Evolutionary conservation across 75 land plant genomes (phyloP), one percentile per base, ranked within the genome.

Genomic region (Adiantum capillusveneris): DNA sequence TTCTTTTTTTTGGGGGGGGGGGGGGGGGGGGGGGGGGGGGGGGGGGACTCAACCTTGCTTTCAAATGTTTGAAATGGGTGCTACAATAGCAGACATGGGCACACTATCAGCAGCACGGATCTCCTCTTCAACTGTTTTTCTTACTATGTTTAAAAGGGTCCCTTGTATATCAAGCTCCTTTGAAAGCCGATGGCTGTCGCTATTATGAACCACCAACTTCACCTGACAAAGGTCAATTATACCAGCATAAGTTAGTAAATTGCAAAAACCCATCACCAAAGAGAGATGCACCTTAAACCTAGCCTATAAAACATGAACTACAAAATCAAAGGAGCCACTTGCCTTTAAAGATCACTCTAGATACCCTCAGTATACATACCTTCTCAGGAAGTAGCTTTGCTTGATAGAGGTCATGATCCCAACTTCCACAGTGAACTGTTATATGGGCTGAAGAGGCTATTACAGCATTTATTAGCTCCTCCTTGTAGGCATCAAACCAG

Each of bases 371-470:
- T 30, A 27, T 44, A 28, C 22, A 50, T 46, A 72, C 75, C 70
- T 72, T 72, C 25, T 55, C 18, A n/a, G 76, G 76, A 9, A 74
- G 66, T 31, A 74, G 65, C 44, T 68, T 68, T 26, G 72, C 76
- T 64, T 68, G 76, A 56, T 46, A 45, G 25, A 61, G n/a, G 44
- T 74, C 76, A 63, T 74, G 76, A 30, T 63, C 61, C 76, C 76
- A 74, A 20, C 66, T 74, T 20, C 76, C 76, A 41, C 59, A 62
- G 49, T 74, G 76, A 1, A 74, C 76, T 18, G 44, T 29, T 20
- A 74, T 69, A 13, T 53, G 36, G 30, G 76, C 72, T 22, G 59
- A 59, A 29, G 76, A 62, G 14, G 36, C 20, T 5, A 31, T 36
- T 12, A 74, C 76, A 2, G 76, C 59, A 17, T 63, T 28, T 36